Evolutionary conservation across 2,329 filamentous ascomycete species (phyloP).

Genomic region (Bisporella sp.): DNA sequence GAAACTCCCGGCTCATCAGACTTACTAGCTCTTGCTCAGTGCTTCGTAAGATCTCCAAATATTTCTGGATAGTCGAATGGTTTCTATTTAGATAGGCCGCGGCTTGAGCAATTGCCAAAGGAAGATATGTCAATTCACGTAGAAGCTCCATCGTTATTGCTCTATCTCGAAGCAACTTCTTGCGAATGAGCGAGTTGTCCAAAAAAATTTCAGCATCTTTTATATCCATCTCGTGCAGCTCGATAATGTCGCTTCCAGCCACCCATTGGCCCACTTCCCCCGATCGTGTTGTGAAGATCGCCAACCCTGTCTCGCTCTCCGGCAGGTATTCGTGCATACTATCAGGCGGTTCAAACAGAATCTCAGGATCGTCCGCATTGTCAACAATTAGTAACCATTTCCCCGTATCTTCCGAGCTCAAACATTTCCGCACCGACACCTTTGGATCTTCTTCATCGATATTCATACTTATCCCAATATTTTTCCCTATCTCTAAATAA

Average conservation of each 20-base stretch:
- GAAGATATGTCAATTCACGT: conserved; percentile 1
- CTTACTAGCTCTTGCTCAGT: neutral
- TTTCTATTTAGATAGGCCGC: neutral
- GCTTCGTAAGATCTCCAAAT: neutral
- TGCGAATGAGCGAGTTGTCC: neutral
- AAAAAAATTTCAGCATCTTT: conserved; percentile 24
- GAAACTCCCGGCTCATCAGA: neutral
- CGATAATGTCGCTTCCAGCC: conserved; percentile 22
- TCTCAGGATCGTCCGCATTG: conserved; percentile 29
- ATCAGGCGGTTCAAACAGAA: too few relatives aligned
- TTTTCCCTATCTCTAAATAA: conserved; percentile 25
- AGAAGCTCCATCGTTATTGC: conserved; percentile 4
- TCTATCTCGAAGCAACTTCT: conserved; percentile 1
- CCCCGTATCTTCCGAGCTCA: conserved; percentile 11
- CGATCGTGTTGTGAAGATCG: conserved; percentile 33
- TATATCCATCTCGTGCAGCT: conserved; percentile 23
- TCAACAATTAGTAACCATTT: conserved; percentile 33
- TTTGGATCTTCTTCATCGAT: conserved; percentile 8
- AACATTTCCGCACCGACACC: conserved; percentile 1
- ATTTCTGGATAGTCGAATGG: neutral
- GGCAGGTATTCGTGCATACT: conserved; percentile 17
- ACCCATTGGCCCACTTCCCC: conserved; percentile 24
- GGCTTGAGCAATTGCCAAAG: neutral
- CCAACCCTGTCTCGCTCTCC: conserved; percentile 17
- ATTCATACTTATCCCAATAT: conserved; percentile 16